Evolutionary conservation across 1,139 yeast species (phyloP).

Genomic region (Yamadazyma blattariae): DNA sequence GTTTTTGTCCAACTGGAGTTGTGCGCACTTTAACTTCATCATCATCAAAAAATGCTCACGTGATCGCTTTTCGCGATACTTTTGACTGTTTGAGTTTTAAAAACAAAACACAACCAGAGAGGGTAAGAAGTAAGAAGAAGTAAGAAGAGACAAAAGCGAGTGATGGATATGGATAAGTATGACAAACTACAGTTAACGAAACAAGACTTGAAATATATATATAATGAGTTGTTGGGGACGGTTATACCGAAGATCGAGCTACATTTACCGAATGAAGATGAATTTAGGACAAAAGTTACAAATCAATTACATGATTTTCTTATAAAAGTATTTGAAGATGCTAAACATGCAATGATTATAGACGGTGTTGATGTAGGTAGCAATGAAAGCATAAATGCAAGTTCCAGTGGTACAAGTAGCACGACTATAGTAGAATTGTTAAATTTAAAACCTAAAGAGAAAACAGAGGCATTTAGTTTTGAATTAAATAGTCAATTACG

Average conservation of each 20-base stretch:
- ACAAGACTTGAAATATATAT: conserved; percentile 51
- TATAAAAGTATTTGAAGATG: conserved; percentile 48
- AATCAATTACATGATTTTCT: conserved; percentile 43
- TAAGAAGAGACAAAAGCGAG: no score
- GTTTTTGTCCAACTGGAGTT: conserved; percentile 1
- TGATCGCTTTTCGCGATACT: no score
- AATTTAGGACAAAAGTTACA: conserved; percentile 43
- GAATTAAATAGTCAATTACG: conserved; percentile 54
- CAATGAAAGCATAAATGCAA: no score
- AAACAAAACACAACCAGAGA: no score
- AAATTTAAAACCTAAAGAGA: conserved; percentile 33
- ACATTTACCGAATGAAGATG: conserved; percentile 52
- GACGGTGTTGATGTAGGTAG: conserved; percentile 42
- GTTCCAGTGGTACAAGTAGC: conserved; percentile 4
- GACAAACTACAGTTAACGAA: conserved; percentile 45
- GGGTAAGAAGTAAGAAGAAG: no score
- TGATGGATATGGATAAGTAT: conserved; percentile 12
- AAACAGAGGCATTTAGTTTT: conserved; percentile 62
- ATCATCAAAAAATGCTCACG: no score
- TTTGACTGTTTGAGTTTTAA: no score
- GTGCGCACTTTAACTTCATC: conserved; percentile 1
- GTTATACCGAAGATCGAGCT: conserved; percentile 42
- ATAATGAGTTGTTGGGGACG: conserved; percentile 36
- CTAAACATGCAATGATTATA: conserved; percentile 48
- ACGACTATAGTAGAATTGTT: conserved; percentile 22